These are phyloP conservation scores for Sporothrix schenckii DNA, from an alignment of 2,329 filamentous ascomycete species.

Conservation along the genomic window DNA sequence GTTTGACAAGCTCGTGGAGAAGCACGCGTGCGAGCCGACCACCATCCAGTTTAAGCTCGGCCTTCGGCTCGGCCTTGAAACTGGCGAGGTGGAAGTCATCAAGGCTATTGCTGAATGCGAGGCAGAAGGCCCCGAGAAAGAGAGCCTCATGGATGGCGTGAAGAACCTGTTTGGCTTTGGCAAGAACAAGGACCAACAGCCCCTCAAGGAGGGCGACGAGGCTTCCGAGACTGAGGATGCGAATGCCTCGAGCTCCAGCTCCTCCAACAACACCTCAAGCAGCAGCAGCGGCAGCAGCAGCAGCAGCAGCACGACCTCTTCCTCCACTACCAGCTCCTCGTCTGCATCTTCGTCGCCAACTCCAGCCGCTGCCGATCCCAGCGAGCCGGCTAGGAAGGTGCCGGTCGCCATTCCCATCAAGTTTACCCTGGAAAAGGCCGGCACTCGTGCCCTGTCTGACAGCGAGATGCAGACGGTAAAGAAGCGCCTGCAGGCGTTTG, in stretches of 20 bases:
- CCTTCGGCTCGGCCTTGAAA: constrained; percentile 69
- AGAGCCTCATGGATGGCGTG: constrained; percentile 85
- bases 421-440: constrained; percentile 54
- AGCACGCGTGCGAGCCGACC: constrained; percentile 72
- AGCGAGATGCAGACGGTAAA: constrained; percentile 57
- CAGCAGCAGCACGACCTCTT: constrained; percentile 44
- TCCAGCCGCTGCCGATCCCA: constrained; percentile 16
- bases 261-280: constrained; percentile 37
- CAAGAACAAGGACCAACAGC: constrained; percentile 74
- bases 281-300: constrained; percentile 40
- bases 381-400: constrained; percentile 60
- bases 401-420: constrained; percentile 58
- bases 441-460: constrained; percentile 54
- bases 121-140: constrained; percentile 71
- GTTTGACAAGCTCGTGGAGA: constrained; percentile 75
- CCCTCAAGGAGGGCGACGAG: constrained; percentile 61
- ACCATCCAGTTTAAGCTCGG: constrained; percentile 81
- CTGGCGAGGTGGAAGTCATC: constrained; percentile 78
- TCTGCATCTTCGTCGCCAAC: constrained; percentile 34
- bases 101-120: constrained; percentile 84
- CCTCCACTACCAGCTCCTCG: neutral
- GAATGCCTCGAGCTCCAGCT: constrained; percentile 43
- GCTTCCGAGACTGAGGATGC: constrained; percentile 41
- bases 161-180: constrained; percentile 97
- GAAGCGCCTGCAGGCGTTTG: constrained; percentile 79